Evolutionary conservation across 2,329 filamentous ascomycete species (phyloP).

Genomic region (Pseudogymnoascus sp.): DNA sequence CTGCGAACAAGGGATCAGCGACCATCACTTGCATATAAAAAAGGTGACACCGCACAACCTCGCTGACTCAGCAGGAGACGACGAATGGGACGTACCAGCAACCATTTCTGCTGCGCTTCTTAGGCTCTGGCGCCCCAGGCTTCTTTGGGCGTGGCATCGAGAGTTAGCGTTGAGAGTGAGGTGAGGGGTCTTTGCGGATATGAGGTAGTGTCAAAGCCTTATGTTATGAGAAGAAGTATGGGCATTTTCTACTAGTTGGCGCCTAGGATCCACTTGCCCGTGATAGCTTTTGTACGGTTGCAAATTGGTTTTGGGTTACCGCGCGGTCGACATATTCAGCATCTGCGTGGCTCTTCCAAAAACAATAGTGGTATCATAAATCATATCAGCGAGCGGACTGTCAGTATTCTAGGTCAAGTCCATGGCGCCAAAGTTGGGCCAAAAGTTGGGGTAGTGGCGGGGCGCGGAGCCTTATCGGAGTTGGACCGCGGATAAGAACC

Average conservation of each 20-base stretch:
- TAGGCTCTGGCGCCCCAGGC: conserved; percentile 54
- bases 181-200: background rate
- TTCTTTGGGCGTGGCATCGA: conserved; percentile 60
- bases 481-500: background rate
- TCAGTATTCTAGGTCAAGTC: background rate
- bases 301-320: background rate
- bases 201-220: background rate
- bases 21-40: conserved; percentile 7
- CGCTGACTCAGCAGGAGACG: background rate
- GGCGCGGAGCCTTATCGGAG: background rate
- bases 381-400: background rate
- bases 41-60: background rate
- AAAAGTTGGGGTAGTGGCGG: background rate
- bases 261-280: background rate
- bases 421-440: background rate
- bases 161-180: background rate
- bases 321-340: background rate
- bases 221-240: background rate
- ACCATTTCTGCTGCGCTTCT: conserved; percentile 59
- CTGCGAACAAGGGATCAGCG: conserved; percentile 33
- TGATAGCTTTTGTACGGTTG: background rate
- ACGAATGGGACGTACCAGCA: conserved; percentile 48
- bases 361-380: conserved; percentile 3
- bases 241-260: background rate
- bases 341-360: background rate